phyloP scores from a whole-genome alignment of 257 asterid species.

The Penstemon barbatus region DNA sequence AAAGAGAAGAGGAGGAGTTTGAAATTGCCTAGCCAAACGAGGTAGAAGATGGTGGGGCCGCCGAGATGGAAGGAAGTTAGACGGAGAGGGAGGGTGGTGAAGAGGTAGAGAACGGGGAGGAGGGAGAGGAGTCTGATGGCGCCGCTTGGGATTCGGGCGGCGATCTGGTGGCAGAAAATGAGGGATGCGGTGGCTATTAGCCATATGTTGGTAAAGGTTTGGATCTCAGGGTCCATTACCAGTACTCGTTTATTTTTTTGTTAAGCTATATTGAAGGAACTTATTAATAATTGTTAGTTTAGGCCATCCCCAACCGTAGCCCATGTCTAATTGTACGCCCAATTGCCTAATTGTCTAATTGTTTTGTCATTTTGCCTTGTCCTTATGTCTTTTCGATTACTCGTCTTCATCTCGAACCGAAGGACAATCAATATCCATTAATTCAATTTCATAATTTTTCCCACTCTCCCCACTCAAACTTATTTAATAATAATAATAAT shows the following conservation, averaged over 20 bases:
- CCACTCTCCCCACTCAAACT: too few species aligned
- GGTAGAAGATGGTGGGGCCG: slow-evolving; percentile 48
- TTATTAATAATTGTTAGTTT: too few species aligned
- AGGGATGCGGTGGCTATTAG: slow-evolving; percentile 37
- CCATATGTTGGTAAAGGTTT: slow-evolving; percentile 46
- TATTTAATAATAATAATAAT: too few species aligned
- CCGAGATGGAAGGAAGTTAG: slow-evolving; percentile 44
- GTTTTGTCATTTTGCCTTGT: too few species aligned
- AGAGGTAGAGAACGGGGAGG: slow-evolving; percentile 58
- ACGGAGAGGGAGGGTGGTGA: slow-evolving; percentile 54
- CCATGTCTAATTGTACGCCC: too few species aligned
- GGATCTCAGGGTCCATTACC: slow-evolving; percentile 38
- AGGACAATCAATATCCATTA: too few species aligned
- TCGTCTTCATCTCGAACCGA: too few species aligned
- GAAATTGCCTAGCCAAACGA: slow-evolving; percentile 72
- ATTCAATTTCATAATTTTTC: too few species aligned
- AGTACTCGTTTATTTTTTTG: neutral
- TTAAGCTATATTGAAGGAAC: neutral
- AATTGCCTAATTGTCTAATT: too few species aligned
- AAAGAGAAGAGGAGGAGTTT: slow-evolving; percentile 73
- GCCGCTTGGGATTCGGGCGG: slow-evolving; percentile 40
- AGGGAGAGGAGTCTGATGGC: slow-evolving; percentile 45
- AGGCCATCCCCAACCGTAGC: too few species aligned
- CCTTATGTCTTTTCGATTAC: too few species aligned
- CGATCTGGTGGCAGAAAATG: slow-evolving; percentile 44